A percentile compares a stretch with the other conserved stretches of the same genome.
phyloP scores from a whole-genome alignment of 768 basidiomycete genomes.

The Kwoniella heveanensis region DNA sequence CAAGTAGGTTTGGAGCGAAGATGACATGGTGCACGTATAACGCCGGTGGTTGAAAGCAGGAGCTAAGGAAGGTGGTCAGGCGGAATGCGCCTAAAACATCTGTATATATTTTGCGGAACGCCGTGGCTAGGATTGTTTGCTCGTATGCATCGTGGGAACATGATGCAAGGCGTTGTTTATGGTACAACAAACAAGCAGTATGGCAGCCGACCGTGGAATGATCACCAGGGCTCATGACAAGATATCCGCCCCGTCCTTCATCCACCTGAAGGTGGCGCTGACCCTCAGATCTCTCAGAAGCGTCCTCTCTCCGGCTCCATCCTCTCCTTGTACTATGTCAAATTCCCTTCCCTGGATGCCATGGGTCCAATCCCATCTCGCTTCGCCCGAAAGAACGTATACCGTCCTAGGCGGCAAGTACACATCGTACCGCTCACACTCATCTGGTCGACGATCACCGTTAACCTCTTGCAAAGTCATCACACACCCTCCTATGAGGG shows the following conservation, averaged over 20 bases:
- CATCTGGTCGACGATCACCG: too few species aligned
- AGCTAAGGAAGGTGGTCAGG: too few species aligned
- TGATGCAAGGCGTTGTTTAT: neutral
- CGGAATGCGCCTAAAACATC: neutral
- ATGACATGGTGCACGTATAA: too few species aligned
- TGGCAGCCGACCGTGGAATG: neutral
- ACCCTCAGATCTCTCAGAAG: conserved; percentile 57
- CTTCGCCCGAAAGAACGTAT: conserved; percentile 74
- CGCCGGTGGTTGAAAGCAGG: too few species aligned
- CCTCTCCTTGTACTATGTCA: conserved; percentile 65
- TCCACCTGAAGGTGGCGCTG: conserved; percentile 85
- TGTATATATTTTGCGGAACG: conserved; percentile 2
- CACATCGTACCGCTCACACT: conserved; percentile 55
- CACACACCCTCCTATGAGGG: conserved; percentile 74
- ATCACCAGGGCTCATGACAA: conserved; percentile 12
- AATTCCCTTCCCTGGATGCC: conserved; percentile 70
- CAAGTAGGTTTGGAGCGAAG: too few species aligned
- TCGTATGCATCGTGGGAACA: too few species aligned
- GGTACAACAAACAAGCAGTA: neutral
- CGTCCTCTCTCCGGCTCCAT: conserved; percentile 24
- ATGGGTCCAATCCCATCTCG: conserved; percentile 85
- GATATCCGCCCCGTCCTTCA: conserved; percentile 79
- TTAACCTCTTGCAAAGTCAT: conserved; percentile 62
- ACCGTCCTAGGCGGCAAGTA: conserved; percentile 77
- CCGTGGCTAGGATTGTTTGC: too few species aligned